Conservation (phyloP, 177 flowering plant genomes). For the Tripterygium wilfordii region DNA sequence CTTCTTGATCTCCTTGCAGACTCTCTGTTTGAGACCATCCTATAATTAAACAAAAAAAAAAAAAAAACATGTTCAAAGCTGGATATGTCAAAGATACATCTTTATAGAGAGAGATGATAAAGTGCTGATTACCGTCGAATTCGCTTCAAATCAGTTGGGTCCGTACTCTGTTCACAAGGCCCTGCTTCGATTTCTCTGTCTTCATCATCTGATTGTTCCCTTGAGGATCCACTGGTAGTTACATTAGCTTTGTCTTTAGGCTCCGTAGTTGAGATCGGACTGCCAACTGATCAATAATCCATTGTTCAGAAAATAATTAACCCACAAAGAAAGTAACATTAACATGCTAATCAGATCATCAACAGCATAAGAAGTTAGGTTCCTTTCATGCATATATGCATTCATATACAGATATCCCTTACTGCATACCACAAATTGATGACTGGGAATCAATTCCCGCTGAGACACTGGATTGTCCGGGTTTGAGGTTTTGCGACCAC, state of each 20-base stretch:
- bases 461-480: constrained; percentile 27
- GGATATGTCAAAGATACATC: no score
- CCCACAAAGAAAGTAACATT: no score
- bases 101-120: no score
- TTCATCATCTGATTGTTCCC: constrained; percentile 51
- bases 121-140: constrained; percentile 75
- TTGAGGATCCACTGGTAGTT: constrained; percentile 45
- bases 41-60: no score
- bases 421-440: constrained; percentile 71
- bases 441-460: constrained; percentile 58
- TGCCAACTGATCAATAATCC: constrained; percentile 33
- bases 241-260: constrained; percentile 25
- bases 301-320: background rate
- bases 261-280: constrained; percentile 38
- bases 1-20: constrained; percentile 86
- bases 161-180: constrained; percentile 51
- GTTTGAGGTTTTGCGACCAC: constrained; percentile 30
- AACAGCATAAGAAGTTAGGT: no score
- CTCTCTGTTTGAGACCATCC: constrained; percentile 79
- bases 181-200: constrained; percentile 60
- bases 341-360: no score
- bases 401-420: no score
- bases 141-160: constrained; percentile 36
- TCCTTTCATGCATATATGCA: no score
- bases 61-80: no score